Base-by-base conservation (phyloP, 2,329 filamentous ascomycete species). In the Epichloe hybrida region DNA sequence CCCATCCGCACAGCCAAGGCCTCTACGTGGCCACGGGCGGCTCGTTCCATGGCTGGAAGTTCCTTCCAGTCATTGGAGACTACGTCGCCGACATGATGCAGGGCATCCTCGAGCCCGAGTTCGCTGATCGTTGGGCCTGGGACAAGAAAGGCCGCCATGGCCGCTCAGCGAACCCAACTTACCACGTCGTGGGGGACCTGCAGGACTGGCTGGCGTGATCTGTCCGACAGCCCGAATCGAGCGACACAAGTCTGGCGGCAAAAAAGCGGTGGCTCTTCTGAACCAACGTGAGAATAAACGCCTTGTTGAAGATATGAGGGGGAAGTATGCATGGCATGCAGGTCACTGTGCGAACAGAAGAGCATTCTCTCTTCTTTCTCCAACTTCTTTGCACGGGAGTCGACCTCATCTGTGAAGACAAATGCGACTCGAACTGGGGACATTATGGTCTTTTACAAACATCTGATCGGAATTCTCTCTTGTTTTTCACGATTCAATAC, bases 11-110 rank as follows among this genome's bases (percentile, higher is more conserved):
- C 56, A 79, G 54, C 52, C 57, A 60, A 39, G 77, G 77, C 52
- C 62, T 84, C 13, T 82, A 75, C 61, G 61, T 85, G 23, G 80
- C 80, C 0, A 76, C 75, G 0, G 80, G 77, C 12, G 80, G 81
- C 1, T 82, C 78, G 12, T 81, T 83, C 55, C 80, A 84, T 59
- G 74, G 75, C 34, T 83, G 76, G 73, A 83, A 84, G 61, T 82
- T 84, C 58, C 66, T 84, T 27, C 80, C 80, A 0, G 75, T 75
- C 23, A 75, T 81, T 55, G 80, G 80, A 3, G 73, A 76, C 52
- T 83, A 83, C 61, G 68, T 80, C 51, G 66, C 70, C 34, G 70
- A 77, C 55, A 69, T 74, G 66, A 61, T 74, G 59, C 60, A 70
- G 48, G 69, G 67, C 50, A 62, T 59, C 50, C 64, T 74, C 35